These are phyloP conservation scores for Astrothelium macrocarpum DNA, from an alignment of 495 filamentous ascomycete species.

Conservation along the genomic window DNA sequence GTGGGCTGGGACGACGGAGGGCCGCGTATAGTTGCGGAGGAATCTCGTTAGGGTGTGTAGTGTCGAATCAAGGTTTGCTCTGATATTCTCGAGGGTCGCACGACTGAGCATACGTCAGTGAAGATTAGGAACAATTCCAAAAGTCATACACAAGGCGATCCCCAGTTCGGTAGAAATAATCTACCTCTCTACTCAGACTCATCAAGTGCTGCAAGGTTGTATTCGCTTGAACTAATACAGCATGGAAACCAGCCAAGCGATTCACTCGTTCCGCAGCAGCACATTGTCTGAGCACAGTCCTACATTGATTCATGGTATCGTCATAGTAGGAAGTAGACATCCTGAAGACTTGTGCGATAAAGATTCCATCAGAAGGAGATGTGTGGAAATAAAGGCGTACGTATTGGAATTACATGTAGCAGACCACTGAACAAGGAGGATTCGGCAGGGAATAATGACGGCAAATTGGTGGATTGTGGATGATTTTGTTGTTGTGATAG, in stretches of 20 bases:
- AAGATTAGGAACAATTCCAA: no score
- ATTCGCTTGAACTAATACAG: neutral
- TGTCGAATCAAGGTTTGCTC: neutral
- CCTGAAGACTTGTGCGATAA: neutral
- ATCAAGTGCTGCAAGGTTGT: neutral
- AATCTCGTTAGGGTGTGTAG: neutral
- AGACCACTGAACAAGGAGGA: no score
- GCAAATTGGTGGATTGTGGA: no score
- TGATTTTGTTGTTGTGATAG: no score
- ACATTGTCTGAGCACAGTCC: neutral
- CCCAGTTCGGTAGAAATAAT: neutral
- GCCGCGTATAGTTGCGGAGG: neutral
- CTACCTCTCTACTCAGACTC: neutral
- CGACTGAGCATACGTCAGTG: neutral
- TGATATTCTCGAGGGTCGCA: neutral
- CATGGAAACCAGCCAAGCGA: neutral
- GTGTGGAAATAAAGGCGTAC: no score
- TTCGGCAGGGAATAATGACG: no score
- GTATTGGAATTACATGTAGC: no score
- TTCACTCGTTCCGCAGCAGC: neutral
- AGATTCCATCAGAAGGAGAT: neutral
- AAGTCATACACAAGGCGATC: neutral
- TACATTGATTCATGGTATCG: neutral
- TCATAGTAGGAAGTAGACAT: slow-evolving; percentile 1
- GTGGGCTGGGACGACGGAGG: neutral